Evolutionary conservation across 257 asterid species (phyloP).

Genomic region (Capsicum rhomboideum): DNA sequence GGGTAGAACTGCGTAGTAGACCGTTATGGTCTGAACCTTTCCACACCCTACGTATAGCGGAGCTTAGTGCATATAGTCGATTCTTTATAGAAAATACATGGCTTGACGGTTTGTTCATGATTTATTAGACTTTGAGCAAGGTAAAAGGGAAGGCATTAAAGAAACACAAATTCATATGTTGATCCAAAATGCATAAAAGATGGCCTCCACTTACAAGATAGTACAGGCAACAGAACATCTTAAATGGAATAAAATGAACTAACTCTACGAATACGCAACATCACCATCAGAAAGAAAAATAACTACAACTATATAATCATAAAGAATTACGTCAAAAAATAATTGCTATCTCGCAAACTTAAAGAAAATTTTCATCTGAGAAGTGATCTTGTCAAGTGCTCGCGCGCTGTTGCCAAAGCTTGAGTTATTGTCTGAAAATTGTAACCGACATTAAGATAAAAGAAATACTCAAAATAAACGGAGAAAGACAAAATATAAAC

Average conservation of each 20-base stretch:
- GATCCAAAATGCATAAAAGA: neutral
- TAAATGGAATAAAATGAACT: neutral
- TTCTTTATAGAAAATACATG: no score
- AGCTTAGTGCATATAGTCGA: neutral
- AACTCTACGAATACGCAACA: neutral
- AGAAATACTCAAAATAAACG: neutral
- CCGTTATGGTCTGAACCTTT: neutral
- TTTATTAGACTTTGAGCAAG: neutral
- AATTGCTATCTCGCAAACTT: neutral
- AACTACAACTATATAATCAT: neutral
- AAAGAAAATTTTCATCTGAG: constrained; percentile 30
- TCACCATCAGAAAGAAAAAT: neutral
- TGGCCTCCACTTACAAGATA: neutral
- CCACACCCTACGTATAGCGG: neutral
- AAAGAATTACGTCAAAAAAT: neutral
- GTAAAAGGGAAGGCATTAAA: neutral
- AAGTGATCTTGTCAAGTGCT: constrained; percentile 69
- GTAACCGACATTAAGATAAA: neutral
- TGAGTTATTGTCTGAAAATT: constrained; percentile 56
- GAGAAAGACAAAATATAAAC: neutral
- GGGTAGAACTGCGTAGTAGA: neutral
- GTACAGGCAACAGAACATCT: neutral
- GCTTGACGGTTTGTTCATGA: neutral
- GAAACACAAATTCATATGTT: neutral
- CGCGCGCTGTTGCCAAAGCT: constrained; percentile 80